Evolutionary conservation across 2,329 filamentous ascomycete species (phyloP), one percentile per base, ranked within the genome.

Genomic region (Fusarium sp.): DNA sequence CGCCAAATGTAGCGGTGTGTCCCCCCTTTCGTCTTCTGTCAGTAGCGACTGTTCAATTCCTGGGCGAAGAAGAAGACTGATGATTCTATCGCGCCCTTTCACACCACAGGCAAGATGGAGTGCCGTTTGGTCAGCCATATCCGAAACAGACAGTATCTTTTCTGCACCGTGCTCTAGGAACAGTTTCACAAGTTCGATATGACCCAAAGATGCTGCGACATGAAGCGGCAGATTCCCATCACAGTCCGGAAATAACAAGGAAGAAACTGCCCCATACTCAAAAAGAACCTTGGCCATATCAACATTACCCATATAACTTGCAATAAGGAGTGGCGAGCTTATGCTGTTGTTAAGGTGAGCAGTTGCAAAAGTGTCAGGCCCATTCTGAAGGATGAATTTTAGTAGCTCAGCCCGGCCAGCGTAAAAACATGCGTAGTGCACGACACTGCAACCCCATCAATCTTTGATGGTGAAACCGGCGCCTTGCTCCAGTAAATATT

Each of bases 1-100:
- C 1, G 50, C 50, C 0, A 38, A 1, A 1, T 62, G 50, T 0
- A 62, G 17, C 5, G 58, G 58, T 1, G 14, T 62, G 1, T 41
- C 1, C 0, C 52, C 58, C 0, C 13, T 1, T 0, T 5, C 1
- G 4, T 62, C 27, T 8, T 3, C 1, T 7, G 17, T 27, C 1
- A 39, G 6, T 7, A 61, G 7, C 0, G 50, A n/a, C 0, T 22
- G 2, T 0, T 46, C 59, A 9, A 18, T 3, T 0, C 53, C 33
- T 1, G 15, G 52, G 0, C n/a, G 33, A n/a, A 46, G 41, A 10
- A 45, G 18, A n/a, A 47, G 29, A 1, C 7, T 9, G 0, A 49
- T 22, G 9, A 18, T 18, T 3, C 4, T 0, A 17, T 33, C 20
- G 0, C 4, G 9, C 10, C 1, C 4, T 18, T 0, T 0, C 6